These are phyloP conservation scores for Colletotrichum lindemuthianum DNA, from an alignment of 2,329 filamentous ascomycete genomes.

Conservation along the genomic window DNA sequence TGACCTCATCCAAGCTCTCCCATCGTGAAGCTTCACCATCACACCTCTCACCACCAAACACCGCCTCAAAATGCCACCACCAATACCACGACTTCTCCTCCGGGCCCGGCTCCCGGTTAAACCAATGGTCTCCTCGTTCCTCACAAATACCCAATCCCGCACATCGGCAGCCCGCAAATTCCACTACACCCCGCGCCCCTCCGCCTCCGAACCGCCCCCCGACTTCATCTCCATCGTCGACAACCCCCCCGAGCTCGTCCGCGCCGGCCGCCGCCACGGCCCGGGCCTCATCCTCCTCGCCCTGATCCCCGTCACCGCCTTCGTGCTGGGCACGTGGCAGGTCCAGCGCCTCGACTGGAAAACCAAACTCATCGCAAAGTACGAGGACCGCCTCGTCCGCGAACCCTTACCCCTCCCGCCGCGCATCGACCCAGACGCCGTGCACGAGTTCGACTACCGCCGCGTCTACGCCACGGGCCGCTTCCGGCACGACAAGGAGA, in stretches of 20 bases:
- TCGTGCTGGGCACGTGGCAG: conserved; percentile 93
- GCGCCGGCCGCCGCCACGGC: conserved; percentile 77
- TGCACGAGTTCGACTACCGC: conserved; percentile 92
- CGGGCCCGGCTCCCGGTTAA: neutral
- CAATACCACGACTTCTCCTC: conserved; percentile 15
- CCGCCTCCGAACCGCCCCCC: conserved; percentile 50
- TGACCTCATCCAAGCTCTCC: conserved; percentile 25
- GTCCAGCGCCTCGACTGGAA: conserved; percentile 95
- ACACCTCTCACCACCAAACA: neutral
- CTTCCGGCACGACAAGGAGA: conserved; percentile 90
- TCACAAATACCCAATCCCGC: too few species aligned
- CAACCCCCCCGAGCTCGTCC: conserved; percentile 82
- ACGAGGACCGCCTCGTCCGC: conserved; percentile 90
- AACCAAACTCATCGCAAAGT: conserved; percentile 87
- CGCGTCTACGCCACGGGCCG: conserved; percentile 79
- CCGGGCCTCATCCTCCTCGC: conserved; percentile 84
- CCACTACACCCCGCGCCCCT: conserved; percentile 35
- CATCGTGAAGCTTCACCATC: conserved; percentile 4
- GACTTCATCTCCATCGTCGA: conserved; percentile 88
- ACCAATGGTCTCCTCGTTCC: too few species aligned
- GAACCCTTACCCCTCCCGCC: conserved; percentile 87
- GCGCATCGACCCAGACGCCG: conserved; percentile 80
- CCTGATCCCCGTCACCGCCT: conserved; percentile 90
- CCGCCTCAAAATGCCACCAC: conserved; percentile 16
- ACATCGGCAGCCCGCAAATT: conserved; percentile 16